These are phyloP conservation scores for Dothistroma pini DNA, from an alignment of 2,329 filamentous ascomycete genomes.

Conservation along the genomic window DNA sequence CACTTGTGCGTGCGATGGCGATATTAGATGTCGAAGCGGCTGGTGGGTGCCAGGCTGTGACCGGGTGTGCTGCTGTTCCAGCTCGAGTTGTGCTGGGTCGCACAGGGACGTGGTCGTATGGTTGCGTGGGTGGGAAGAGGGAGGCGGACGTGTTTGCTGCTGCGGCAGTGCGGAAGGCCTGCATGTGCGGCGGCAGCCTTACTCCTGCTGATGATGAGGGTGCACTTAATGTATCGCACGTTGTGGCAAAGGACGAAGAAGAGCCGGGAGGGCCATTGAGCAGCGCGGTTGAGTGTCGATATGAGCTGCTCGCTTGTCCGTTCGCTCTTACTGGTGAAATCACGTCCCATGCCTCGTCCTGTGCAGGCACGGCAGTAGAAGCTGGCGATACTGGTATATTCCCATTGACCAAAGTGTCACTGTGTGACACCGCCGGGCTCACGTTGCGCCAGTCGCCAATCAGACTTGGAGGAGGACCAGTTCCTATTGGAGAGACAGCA, in stretches of 20 bases:
- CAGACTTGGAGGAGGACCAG: conserved; percentile 21
- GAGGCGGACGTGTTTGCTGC: conserved; percentile 22
- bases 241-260: conserved; percentile 16
- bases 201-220: conserved; percentile 11
- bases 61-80: conserved; percentile 31
- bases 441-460: conserved; percentile 30
- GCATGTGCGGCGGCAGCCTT: conserved; percentile 32
- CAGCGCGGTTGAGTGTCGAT: conserved; percentile 28
- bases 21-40: conserved; percentile 16
- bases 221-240: conserved; percentile 4
- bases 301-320: conserved; percentile 6
- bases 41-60: conserved; percentile 36
- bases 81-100: conserved; percentile 20
- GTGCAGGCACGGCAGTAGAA: conserved; percentile 4
- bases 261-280: conserved; percentile 21
- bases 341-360: conserved; percentile 22
- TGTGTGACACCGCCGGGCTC: conserved; percentile 17
- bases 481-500: conserved; percentile 23
- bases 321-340: conserved; percentile 18
- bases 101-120: conserved; percentile 29
- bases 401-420: conserved; percentile 15
- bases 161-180: conserved; percentile 31
- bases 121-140: conserved; percentile 28
- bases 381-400: neutral
- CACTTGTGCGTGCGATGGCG: conserved; percentile 10